Evolutionary conservation across 2,329 filamentous ascomycete species (phyloP).

Genomic region (Colletotrichum tofieldiae): DNA sequence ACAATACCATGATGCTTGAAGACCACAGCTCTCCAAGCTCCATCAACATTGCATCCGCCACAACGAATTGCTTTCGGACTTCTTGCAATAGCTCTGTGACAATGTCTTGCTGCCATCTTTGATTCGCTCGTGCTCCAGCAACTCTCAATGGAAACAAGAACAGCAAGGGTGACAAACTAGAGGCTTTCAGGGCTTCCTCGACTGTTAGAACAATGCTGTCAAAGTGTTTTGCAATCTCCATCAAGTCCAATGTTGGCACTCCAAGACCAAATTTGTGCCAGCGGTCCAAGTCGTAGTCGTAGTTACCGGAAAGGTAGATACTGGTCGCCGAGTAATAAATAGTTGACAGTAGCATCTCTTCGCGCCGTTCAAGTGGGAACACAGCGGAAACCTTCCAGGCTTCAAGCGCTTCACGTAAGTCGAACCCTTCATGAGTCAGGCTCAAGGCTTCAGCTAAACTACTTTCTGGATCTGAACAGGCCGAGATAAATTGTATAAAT

Average conservation of each 20-base stretch:
- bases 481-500: conserved; percentile 1
- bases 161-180: conserved; percentile 51
- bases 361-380: not conserved
- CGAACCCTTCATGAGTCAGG: conserved; percentile 46
- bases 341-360: conserved; percentile 45
- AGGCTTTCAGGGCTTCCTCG: conserved; percentile 40
- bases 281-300: conserved; percentile 53
- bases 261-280: conserved; percentile 48
- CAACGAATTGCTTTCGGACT: conserved; percentile 13
- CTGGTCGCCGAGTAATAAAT: conserved; percentile 53
- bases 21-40: conserved; percentile 24
- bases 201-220: conserved; percentile 46
- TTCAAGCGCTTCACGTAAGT: conserved; percentile 41
- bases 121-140: conserved; percentile 51
- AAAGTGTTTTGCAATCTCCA: conserved; percentile 46
- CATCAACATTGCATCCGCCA: conserved; percentile 27
- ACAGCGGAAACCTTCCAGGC: not conserved
- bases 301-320: conserved; percentile 56
- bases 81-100: conserved; percentile 45
- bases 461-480: not conserved
- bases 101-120: conserved; percentile 45
- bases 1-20: not conserved
- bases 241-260: conserved; percentile 46
- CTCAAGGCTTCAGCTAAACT: not conserved
- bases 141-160: conserved; percentile 55